Evolutionary conservation across 2,329 filamentous ascomycete genomes (phyloP), one percentile per base, ranked within the genome.

Genomic region (Colletotrichum siamense): DNA sequence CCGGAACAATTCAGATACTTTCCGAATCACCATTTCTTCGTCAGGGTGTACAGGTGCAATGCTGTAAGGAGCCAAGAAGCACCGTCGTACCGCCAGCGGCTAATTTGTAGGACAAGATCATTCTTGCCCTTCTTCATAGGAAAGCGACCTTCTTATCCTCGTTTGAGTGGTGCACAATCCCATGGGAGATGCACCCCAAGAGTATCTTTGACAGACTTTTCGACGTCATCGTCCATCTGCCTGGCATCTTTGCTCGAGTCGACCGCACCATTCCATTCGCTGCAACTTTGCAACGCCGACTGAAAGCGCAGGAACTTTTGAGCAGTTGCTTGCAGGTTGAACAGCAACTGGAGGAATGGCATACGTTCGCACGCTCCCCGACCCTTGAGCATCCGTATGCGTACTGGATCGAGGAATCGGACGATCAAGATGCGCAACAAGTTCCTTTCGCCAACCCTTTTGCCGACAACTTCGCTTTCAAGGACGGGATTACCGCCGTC

Each of bases 1-100:
- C 88, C 91, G 1, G 82, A 83, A 5, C 81, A 83, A 57, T 92
- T 91, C 76, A 84, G 84, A 49, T 82, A 82, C 0, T 92, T 92
- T 69, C 91, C 91, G 3, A 85, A 88, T 13, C 91, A 92, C 74
- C 90, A 92, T 79, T 91, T 90, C 80, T 92, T 92, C 72, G 87
- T 87, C 28, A 86, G 90, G 13, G 85, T 92, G 7, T 92, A 89
- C 78, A 87, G 91, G 28, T 89, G 88, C 16, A 86, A 84, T 64
- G 88, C 88, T 62, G 90, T 91, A 84, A 84, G 89, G 85, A 9
- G 57, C 39, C 34, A 34, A 49, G 18, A 32, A 22, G n/a, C 10
- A 44, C 24, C 24, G 22, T 10, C n/a, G 10, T 18, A 10, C n/a
- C 12, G 26, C 62, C 13, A 12, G 52, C n/a, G 12, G 49, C 69